Evolutionary conservation across 352 stramenopile species (phyloP).

Genomic region (Phytopythium ostracodes): DNA sequence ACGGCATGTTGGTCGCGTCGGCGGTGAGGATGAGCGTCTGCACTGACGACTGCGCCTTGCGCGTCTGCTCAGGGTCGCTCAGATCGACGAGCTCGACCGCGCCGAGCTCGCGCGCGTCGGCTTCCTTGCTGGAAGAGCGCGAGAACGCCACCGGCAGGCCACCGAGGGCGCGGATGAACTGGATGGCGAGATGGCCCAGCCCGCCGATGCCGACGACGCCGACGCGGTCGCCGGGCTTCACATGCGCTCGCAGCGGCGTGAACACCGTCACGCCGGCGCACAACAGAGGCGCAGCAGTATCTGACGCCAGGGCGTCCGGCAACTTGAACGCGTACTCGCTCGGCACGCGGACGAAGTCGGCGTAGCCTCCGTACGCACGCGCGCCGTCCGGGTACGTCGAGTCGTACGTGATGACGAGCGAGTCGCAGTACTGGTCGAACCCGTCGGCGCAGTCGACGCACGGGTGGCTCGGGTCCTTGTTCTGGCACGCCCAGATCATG

Average conservation of each 20-base stretch:
- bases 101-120: conserved; percentile 44
- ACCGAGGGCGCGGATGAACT: conserved; percentile 63
- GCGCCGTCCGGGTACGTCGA: conserved; percentile 28
- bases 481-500: conserved; percentile 54
- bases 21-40: conserved; percentile 71
- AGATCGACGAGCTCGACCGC: conserved; percentile 57
- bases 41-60: conserved; percentile 24
- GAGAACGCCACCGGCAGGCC: conserved; percentile 54
- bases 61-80: conserved; percentile 28
- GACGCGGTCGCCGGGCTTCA: conserved; percentile 48
- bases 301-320: conserved; percentile 52
- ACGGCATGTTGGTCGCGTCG: conserved; percentile 41
- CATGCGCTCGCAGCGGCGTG: conserved; percentile 10
- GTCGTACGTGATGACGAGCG: conserved; percentile 7
- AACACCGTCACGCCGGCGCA: conserved; percentile 59
- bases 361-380: conserved; percentile 58
- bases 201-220: conserved; percentile 72
- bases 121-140: conserved; percentile 32
- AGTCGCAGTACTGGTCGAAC: conserved; percentile 52
- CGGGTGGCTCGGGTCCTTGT: conserved; percentile 36
- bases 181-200: conserved; percentile 72
- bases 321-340: conserved; percentile 66
- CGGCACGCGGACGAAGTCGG: conserved; percentile 57
- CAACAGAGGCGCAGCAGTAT: conserved; percentile 50
- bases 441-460: conserved; percentile 53